phyloP scores from a whole-genome alignment of 176 grass and related monocot genomes.

The Avena atlantica region DNA sequence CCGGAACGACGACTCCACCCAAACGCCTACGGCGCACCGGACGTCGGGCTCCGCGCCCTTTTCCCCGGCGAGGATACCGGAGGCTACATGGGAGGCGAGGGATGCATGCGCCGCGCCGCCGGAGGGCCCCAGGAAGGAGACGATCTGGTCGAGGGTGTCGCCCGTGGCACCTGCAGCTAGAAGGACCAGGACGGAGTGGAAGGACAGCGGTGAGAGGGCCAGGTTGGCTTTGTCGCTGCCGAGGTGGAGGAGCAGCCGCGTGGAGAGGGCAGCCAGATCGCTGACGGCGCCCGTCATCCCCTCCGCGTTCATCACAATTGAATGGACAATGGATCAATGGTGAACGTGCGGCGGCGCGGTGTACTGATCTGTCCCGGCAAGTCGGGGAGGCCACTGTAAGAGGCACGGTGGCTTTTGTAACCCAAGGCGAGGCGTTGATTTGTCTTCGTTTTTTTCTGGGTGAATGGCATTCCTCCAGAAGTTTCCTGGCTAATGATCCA shows the following conservation, averaged over 20 bases:
- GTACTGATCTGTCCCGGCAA: neutral
- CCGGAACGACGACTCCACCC: neutral
- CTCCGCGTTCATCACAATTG: neutral
- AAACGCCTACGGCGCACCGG: neutral
- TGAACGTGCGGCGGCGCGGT: neutral
- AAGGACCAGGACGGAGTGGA: slow-evolving; percentile 6
- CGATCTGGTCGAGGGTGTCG: slow-evolving; percentile 6
- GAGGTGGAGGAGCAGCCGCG: slow-evolving; percentile 2
- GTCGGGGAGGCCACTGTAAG: no score
- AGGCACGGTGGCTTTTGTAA: neutral
- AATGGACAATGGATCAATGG: neutral
- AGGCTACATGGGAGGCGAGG: neutral
- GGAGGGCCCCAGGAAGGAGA: slow-evolving; percentile 13
- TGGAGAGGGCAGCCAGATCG: slow-evolving; percentile 11
- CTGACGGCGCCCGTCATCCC: neutral
- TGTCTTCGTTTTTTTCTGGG: neutral
- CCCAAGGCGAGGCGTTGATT: neutral
- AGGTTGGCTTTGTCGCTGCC: slow-evolving; percentile 3
- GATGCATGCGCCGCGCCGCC: slow-evolving; percentile 3
- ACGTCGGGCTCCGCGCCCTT: neutral
- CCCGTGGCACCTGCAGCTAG: slow-evolving; percentile 9
- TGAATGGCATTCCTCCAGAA: neutral
- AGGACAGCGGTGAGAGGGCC: slow-evolving; percentile 8
- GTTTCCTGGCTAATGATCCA: neutral
- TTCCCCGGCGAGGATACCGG: neutral